These are phyloP conservation scores for Nelumbo lutea DNA, from an alignment of 164 flowering plant genomes.

Conservation along the genomic window DNA sequence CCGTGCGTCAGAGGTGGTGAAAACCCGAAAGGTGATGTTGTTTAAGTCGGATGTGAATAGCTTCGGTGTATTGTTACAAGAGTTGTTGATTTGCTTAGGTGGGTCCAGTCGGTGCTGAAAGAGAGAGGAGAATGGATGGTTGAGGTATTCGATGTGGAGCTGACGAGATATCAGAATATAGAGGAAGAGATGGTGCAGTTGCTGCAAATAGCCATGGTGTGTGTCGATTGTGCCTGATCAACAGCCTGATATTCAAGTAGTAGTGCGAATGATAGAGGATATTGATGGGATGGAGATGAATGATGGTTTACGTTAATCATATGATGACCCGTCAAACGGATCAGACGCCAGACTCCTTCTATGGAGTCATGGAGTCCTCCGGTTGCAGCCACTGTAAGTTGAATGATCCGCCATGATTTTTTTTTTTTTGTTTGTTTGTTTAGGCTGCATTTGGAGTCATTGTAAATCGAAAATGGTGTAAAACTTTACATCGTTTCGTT, in stretches of 20 bases:
- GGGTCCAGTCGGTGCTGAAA: conserved; percentile 94
- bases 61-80: conserved; percentile 76
- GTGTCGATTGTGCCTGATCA: conserved; percentile 86
- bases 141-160: conserved; percentile 48
- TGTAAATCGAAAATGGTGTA: no score
- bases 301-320: conserved; percentile 44
- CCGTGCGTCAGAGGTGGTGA: conserved; percentile 88
- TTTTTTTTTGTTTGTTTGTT: no score
- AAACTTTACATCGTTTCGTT: no score
- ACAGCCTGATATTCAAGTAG: conserved; percentile 68
- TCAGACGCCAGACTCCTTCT: conserved; percentile 74
- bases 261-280: no score
- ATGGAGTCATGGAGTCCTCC: conserved; percentile 48
- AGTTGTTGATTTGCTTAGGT: conserved; percentile 78
- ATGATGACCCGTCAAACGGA: conserved; percentile 77
- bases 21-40: conserved; percentile 60
- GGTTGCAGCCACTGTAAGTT: not conserved
- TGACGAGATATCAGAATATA: conserved; percentile 54
- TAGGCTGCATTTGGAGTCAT: no score
- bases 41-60: conserved; percentile 91
- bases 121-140: conserved; percentile 86
- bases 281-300: no score
- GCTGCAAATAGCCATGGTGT: conserved; percentile 89
- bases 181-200: conserved; percentile 22
- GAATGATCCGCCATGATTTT: no score